These are phyloP conservation scores for Chlamydomonas sp. DNA, from an alignment of 139 green algal species.

Conservation along the genomic window DNA sequence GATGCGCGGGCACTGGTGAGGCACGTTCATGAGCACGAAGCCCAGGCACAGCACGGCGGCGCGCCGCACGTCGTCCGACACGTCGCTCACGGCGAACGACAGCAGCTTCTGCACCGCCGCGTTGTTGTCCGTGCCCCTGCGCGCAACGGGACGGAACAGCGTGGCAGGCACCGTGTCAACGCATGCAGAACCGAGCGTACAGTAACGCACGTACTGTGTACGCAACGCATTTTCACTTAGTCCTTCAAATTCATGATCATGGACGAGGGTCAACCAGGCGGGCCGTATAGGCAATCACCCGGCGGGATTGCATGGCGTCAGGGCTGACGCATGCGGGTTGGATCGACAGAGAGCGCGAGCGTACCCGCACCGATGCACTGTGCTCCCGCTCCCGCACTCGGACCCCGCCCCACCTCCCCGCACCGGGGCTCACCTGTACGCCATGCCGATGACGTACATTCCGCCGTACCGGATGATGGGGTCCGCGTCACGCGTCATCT, in stretches of 20 bases:
- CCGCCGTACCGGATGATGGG: conserved; percentile 94
- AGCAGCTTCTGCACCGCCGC: conserved; percentile 95
- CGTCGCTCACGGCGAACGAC: conserved; percentile 96
- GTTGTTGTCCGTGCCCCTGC: conserved; percentile 94
- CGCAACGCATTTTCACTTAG: too few species aligned
- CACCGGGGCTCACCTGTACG: conserved; percentile 73
- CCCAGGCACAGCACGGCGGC: conserved; percentile 92
- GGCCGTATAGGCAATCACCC: too few species aligned
- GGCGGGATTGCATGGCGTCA: too few species aligned
- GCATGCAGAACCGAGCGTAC: background rate
- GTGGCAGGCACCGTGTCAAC: background rate
- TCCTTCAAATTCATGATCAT: too few species aligned
- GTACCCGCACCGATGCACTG: too few species aligned
- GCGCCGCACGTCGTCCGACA: conserved; percentile 95
- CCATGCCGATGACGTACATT: conserved; percentile 94
- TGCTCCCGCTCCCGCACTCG: too few species aligned
- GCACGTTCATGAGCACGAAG: conserved; percentile 91
- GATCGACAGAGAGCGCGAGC: too few species aligned
- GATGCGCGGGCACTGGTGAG: conserved; percentile 92
- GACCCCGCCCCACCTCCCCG: too few species aligned
- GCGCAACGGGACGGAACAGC: background rate
- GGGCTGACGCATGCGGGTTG: too few species aligned
- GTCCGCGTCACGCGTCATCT: conserved; percentile 83
- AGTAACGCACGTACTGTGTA: too few species aligned
- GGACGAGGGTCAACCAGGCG: too few species aligned